Conservation (phyloP, 495 filamentous ascomycete species). For the Bacidia gigantensis region DNA sequence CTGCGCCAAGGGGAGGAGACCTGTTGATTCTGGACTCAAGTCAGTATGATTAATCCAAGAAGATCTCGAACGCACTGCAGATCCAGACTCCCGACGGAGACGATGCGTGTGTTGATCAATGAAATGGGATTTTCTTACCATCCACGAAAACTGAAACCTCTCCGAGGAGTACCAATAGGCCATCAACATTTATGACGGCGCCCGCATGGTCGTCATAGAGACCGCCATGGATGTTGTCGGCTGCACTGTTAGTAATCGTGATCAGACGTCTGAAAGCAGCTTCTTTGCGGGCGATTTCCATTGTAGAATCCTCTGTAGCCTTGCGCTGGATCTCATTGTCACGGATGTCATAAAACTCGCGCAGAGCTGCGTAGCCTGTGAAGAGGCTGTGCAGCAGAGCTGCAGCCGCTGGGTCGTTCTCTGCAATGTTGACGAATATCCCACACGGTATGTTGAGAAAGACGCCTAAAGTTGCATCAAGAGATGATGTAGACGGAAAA, state of each 20-base stretch:
- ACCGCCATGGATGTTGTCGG: slow-evolving; percentile 78
- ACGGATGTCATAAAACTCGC: slow-evolving; percentile 75
- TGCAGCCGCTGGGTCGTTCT: slow-evolving; percentile 61
- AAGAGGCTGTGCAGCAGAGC: slow-evolving; percentile 65
- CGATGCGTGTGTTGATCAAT: neutral
- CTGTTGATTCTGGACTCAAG: slow-evolving; percentile 25
- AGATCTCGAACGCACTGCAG: no score
- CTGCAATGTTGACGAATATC: slow-evolving; percentile 49
- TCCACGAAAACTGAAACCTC: slow-evolving; percentile 66
- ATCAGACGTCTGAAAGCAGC: slow-evolving; percentile 59
- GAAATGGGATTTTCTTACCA: slow-evolving; percentile 28
- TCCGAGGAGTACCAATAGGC: slow-evolving; percentile 67
- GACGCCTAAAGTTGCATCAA: slow-evolving; percentile 52
- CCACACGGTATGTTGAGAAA: slow-evolving; percentile 54
- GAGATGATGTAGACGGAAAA: slow-evolving; percentile 50
- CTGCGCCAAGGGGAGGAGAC: slow-evolving; percentile 45
- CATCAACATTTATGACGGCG: slow-evolving; percentile 72
- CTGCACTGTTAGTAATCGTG: slow-evolving; percentile 66
- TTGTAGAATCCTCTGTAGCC: slow-evolving; percentile 29
- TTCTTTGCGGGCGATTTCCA: slow-evolving; percentile 40
- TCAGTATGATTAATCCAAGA: no score
- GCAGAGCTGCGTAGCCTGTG: slow-evolving; percentile 80
- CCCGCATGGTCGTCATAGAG: slow-evolving; percentile 66
- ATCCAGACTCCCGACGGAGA: no score
- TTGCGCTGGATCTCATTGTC: slow-evolving; percentile 44